A percentile compares a stretch with the other conserved stretches of the same genome.
phyloP scores from a whole-genome alignment of 2,329 filamentous ascomycete species.

The Colletotrichum sp. region DNA sequence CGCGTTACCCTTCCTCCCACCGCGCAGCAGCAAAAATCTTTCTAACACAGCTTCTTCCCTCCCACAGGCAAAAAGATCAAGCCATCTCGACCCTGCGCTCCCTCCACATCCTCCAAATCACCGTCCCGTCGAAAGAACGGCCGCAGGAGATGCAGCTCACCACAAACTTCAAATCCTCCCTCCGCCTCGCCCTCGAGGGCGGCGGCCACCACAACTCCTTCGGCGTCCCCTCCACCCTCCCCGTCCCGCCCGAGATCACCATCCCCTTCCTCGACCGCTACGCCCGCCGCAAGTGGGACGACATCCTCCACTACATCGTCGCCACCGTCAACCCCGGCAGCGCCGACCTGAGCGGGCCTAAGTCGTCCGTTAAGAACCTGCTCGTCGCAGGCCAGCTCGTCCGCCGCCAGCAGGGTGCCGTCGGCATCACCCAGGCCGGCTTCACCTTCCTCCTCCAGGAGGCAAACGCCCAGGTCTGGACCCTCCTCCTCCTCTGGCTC shows the following conservation, averaged over 20 bases:
- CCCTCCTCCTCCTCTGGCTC: conserved; percentile 89
- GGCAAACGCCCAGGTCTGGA: conserved; percentile 97
- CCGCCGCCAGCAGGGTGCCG: conserved; percentile 53
- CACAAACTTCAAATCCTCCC: conserved; percentile 80
- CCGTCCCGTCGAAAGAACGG: conserved; percentile 63
- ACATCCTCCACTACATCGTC: conserved; percentile 94
- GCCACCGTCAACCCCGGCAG: conserved; percentile 65
- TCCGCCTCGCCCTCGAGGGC: conserved; percentile 87
- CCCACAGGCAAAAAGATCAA: conserved; percentile 76
- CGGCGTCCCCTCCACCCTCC: conserved; percentile 78
- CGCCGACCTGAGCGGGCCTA: conserved; percentile 56
- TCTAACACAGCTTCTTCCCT: conserved; percentile 6
- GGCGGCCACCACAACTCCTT: conserved; percentile 88
- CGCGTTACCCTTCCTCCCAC: background rate
- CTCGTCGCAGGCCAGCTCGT: conserved; percentile 84
- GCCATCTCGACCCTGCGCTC: conserved; percentile 81
- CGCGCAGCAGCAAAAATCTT: background rate
- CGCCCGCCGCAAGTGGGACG: conserved; percentile 90
- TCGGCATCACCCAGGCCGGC: conserved; percentile 88
- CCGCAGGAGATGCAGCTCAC: conserved; percentile 78
- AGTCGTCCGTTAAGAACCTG: conserved; percentile 82
- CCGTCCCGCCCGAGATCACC: conserved; percentile 68
- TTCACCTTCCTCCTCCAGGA: conserved; percentile 96
- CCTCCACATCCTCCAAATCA: conserved; percentile 83
- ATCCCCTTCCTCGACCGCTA: conserved; percentile 81